A percentile compares a stretch with the other conserved stretches of the same genome.
Conservation (phyloP, 176 grass and related monocot genomes). For the Aegilops speltoides region DNA sequence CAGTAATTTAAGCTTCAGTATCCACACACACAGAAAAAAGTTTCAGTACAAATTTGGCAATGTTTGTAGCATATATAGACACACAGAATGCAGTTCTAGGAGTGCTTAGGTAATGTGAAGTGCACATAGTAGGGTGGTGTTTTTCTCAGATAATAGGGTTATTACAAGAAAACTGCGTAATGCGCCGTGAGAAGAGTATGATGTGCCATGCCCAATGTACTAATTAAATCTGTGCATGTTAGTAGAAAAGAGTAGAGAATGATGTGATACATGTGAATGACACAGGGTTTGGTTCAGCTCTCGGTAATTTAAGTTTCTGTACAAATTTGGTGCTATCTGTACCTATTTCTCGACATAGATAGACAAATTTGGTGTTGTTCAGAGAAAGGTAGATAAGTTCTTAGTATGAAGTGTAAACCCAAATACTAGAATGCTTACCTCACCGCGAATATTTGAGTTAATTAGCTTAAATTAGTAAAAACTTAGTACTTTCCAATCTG, state of each 20-base stretch:
- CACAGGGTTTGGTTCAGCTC: neutral
- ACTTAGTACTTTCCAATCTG: neutral
- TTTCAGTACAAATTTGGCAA: neutral
- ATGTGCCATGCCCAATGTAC: neutral
- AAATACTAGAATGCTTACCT: neutral
- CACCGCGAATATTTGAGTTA: too few species aligned
- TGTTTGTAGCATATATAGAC: neutral
- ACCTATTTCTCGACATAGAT: neutral
- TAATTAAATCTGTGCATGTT: neutral
- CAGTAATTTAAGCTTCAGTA: neutral
- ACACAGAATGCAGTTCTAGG: neutral
- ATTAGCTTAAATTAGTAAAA: neutral
- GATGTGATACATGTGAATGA: neutral
- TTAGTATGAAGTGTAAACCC: neutral
- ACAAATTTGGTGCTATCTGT: neutral
- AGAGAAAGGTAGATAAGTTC: neutral
- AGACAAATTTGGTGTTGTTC: neutral
- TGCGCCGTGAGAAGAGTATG: neutral
- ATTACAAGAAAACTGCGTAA: neutral
- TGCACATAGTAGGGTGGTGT: neutral
- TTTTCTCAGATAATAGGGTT: neutral
- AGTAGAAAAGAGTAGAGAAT: neutral
- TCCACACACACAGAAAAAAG: too few species aligned
- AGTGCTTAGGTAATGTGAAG: neutral
- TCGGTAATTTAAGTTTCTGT: neutral